Percentiles rank a stretch among this genome's conserved stretches.
Conservation (phyloP, 2,329 filamentous ascomycete species). For the Ophiostoma novo-ulmi region DNA sequence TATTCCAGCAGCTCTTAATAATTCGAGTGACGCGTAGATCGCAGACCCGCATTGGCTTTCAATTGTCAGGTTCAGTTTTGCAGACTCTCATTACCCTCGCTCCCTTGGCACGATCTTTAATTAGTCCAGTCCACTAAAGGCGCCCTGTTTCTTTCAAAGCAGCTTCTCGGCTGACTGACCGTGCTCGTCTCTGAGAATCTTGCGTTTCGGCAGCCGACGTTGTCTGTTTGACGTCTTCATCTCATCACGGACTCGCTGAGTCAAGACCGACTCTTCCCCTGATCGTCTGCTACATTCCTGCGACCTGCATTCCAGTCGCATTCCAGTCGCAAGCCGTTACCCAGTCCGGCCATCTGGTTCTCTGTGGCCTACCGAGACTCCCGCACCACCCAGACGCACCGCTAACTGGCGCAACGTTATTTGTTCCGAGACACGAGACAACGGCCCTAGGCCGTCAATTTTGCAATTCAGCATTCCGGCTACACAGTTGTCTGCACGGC, state of each 20-base stretch:
- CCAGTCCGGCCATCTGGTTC: not conserved
- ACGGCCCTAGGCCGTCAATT: not conserved
- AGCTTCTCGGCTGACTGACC: not conserved
- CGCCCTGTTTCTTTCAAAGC: not conserved
- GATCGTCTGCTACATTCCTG: not conserved
- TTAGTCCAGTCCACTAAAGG: not conserved
- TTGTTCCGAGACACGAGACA: conserved; percentile 11
- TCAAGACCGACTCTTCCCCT: not conserved
- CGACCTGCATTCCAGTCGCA: conserved; percentile 2
- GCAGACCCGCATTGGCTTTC: conserved; percentile 19
- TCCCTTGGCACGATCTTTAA: not conserved
- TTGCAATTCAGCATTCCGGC: not conserved
- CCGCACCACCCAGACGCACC: not conserved
- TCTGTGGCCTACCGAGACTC: not conserved
- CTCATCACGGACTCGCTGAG: not conserved
- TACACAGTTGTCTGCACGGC: not conserved
- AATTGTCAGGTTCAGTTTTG: not conserved
- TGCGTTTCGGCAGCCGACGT: conserved; percentile 6
- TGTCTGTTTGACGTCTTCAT: not conserved
- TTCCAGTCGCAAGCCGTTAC: conserved; percentile 6
- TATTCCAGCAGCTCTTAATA: conserved; percentile 11
- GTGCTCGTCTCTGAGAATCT: not conserved
- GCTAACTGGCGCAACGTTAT: not conserved
- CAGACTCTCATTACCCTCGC: not conserved
- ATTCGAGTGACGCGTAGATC: conserved; percentile 19